A percentile compares a stretch with the other conserved stretches of the same genome.
Conservation (phyloP, 1,284 basidiomycete species). For the Veloporphyrellus conicus region DNA sequence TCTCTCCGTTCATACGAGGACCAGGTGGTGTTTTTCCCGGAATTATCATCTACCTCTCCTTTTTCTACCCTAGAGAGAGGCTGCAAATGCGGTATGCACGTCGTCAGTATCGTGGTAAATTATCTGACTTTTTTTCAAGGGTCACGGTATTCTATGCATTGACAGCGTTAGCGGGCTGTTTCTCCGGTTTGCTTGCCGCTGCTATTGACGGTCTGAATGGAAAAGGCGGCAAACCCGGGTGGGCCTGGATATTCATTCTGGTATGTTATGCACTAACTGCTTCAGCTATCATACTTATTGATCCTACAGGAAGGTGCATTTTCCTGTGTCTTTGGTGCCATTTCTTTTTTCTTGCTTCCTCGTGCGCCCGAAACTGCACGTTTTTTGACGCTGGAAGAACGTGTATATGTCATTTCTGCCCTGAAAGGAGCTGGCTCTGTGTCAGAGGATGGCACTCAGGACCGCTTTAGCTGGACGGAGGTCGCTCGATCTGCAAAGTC, state of each 20-base stretch:
- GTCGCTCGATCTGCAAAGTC: slow-evolving; percentile 35
- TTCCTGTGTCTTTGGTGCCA: slow-evolving; percentile 44
- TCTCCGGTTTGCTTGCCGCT: slow-evolving; percentile 61
- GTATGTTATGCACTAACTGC: slow-evolving; percentile 22
- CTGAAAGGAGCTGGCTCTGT: slow-evolving; percentile 32
- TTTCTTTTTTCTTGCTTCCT: slow-evolving; percentile 50
- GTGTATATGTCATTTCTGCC: not conserved
- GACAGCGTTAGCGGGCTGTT: slow-evolving; percentile 56
- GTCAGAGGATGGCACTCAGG: slow-evolving; percentile 33
- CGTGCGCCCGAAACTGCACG: slow-evolving; percentile 42
- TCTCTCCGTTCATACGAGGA: slow-evolving; percentile 30
- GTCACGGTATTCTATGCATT: slow-evolving; percentile 51
- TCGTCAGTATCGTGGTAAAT: not conserved
- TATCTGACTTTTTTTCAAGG: slow-evolving; percentile 26
- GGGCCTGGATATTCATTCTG: slow-evolving; percentile 68
- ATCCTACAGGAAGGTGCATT: slow-evolving; percentile 47
- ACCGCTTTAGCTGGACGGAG: slow-evolving; percentile 37
- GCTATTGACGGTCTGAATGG: slow-evolving; percentile 55
- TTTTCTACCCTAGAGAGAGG: slow-evolving; percentile 54
- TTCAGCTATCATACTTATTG: not conserved
- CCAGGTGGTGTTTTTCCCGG: slow-evolving; percentile 57
- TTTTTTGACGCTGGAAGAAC: slow-evolving; percentile 35
- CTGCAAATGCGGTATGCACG: slow-evolving; percentile 49
- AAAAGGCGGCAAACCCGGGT: slow-evolving; percentile 38
- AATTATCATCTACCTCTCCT: slow-evolving; percentile 54